These are phyloP conservation scores for Cercospora sp. DNA, from an alignment of 2,329 filamentous ascomycete genomes.

Conservation along the genomic window DNA sequence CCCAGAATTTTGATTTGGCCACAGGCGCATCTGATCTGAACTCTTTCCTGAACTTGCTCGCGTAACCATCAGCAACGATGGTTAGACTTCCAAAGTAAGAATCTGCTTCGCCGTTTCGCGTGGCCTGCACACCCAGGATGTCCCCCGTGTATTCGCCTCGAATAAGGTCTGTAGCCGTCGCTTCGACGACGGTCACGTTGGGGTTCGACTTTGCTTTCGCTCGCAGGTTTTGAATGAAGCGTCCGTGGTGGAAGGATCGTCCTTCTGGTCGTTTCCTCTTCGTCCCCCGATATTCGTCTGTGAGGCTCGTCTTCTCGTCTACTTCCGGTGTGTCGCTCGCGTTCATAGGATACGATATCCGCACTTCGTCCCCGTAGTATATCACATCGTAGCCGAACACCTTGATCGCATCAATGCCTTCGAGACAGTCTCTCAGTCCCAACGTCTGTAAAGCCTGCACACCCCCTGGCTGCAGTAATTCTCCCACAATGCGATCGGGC, in stretches of 20 bases:
- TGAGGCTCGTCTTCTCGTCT: slow-evolving; percentile 34
- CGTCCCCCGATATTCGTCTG: slow-evolving; percentile 35
- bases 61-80: slow-evolving; percentile 88
- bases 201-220: slow-evolving; percentile 69
- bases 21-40: slow-evolving; percentile 67
- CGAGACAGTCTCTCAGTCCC: slow-evolving; percentile 77
- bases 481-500: slow-evolving; percentile 93
- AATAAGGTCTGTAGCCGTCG: slow-evolving; percentile 76
- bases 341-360: slow-evolving; percentile 75
- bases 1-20: slow-evolving; percentile 86
- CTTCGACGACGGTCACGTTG: slow-evolving; percentile 90
- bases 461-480: slow-evolving; percentile 90
- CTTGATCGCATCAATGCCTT: slow-evolving; percentile 81
- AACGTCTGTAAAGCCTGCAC: slow-evolving; percentile 76
- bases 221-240: slow-evolving; percentile 82
- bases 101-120: slow-evolving; percentile 66
- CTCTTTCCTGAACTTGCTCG: slow-evolving; percentile 84
- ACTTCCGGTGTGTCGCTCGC: slow-evolving; percentile 42
- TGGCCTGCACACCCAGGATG: slow-evolving; percentile 78
- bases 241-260: slow-evolving; percentile 86
- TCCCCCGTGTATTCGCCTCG: slow-evolving; percentile 67
- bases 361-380: slow-evolving; percentile 71
- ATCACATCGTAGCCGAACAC: slow-evolving; percentile 86
- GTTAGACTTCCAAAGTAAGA: slow-evolving; percentile 85
- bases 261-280: slow-evolving; percentile 64